These are phyloP conservation scores for Acarospora socialis DNA, from an alignment of 2,329 filamentous ascomycete species.

Conservation along the genomic window DNA sequence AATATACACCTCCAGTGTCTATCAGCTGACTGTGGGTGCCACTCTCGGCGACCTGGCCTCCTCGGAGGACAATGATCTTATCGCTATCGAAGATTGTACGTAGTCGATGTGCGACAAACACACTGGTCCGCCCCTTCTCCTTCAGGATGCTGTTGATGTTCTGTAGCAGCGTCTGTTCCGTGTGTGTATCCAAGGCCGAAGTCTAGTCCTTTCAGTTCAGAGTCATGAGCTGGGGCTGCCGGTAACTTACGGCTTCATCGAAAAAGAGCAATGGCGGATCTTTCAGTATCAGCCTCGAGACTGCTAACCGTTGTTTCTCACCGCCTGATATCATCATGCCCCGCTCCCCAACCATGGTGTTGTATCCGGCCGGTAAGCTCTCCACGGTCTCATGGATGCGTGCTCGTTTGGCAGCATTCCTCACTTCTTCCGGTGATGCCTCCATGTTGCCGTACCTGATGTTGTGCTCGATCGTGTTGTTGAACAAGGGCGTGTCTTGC, in stretches of 20 bases:
- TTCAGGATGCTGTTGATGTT: conserved; percentile 89
- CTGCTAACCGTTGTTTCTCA: conserved; percentile 81
- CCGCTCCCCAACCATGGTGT: conserved; percentile 82
- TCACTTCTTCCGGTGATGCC: conserved; percentile 57
- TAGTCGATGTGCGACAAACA: conserved; percentile 86
- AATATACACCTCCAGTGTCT: conserved; percentile 64
- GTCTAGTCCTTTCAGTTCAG: conserved; percentile 34
- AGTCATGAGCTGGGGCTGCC: conserved; percentile 1
- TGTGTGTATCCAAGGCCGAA: conserved; percentile 82
- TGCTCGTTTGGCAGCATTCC: conserved; percentile 65
- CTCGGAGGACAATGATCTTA: conserved; percentile 77
- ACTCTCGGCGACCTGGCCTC: conserved; percentile 72
- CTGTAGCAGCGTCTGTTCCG: conserved; percentile 74
- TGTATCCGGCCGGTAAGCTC: conserved; percentile 72
- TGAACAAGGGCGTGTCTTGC: conserved; percentile 94
- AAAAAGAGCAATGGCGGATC: conserved; percentile 86
- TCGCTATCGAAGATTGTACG: conserved; percentile 90
- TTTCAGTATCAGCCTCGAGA: conserved; percentile 72
- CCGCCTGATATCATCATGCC: conserved; percentile 95
- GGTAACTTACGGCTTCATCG: conserved; percentile 57
- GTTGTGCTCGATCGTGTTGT: conserved; percentile 90
- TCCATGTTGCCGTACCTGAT: conserved; percentile 81
- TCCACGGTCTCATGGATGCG: conserved; percentile 72
- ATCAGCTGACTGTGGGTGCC: conserved; percentile 79
- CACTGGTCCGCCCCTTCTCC: conserved; percentile 77